Base-by-base conservation (phyloP, 2,329 filamentous ascomycete species). In the Fonsecaea multimorphosa region DNA sequence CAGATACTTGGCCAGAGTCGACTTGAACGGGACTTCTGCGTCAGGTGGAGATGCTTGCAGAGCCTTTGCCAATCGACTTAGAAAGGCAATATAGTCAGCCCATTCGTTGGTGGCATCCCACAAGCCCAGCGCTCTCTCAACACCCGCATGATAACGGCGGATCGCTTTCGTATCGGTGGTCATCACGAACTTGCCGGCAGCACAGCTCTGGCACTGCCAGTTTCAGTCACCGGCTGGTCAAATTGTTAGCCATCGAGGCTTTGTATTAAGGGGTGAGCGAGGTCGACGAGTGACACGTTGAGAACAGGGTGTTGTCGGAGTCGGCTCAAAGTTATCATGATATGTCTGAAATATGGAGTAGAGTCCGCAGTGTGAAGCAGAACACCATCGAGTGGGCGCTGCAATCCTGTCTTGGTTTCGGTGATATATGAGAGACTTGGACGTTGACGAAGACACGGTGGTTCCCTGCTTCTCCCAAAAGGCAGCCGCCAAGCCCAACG, bases 11-110 rank as follows among this genome's bases (percentile, higher is more conserved):
- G 95, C 91, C 75, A 99, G 89, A 63, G 89, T 84, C 19, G 87
- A 83, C 80, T 93, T 96, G 73, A 93, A 88, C 12, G 95, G 94
- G 65, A 99, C 89, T 36, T 88, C 81, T 65, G 87, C 88, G 52
- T 89, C 81, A 27, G 92, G 92, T 70, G 93, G 91, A 52, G 91
- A 87, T 32, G 66, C 68, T 86, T 99, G 95, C 24, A 99, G 84
- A 40, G 94, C 92, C 91, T 97, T 98, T 68, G 97, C 83, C 56
- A 99, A 84, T 68, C 92, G 88, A 76, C 91, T 96, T 63, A 99
- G 82, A 77, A 98, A 99, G 19, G 94, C 97, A 74, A 99, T 99
- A 76, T 99, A 99, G 80, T 99, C 95, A 56, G 96, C 95, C 95
- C 95, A 99, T 87, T 99, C 95, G 79, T 98, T 93, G 32, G 92